Evolutionary conservation across 441 rosid species (phyloP), one percentile per base, ranked within the genome.

Genomic region (Melastoma candidum): DNA sequence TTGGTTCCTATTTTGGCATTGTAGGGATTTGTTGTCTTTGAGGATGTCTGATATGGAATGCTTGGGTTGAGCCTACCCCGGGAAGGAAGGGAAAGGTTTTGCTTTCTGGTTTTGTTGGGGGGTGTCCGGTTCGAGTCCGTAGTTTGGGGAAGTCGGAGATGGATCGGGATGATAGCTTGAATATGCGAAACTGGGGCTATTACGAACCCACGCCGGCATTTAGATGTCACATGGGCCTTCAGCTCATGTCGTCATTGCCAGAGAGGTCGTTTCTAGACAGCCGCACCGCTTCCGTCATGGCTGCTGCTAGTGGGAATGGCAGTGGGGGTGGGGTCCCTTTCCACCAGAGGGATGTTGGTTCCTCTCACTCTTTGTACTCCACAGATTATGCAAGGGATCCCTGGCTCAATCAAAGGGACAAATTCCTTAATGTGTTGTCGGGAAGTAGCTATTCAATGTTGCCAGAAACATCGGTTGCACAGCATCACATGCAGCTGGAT

Each of bases 321-420:
- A 36, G 41, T 9, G 8, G 7, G 6, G 41, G 41, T 1, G 60
- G 60, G 5, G 53, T 46, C 4, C 13, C 67, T 4, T 63, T 48
- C 27, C 52, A 49, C 45, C 60, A 56, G 9, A 59, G 71, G 48
- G 71, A 68, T 25, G 11, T 56, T 2, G 48, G 41, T 26, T 12
- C 46, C 0, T 64, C 68, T 0, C 63, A 58, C 26, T 12, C 59
- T 2, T 27, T 53, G 52, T 50, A 26, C 49, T 60, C 68, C 4
- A 63, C 57, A 60, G 68, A 63, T 64, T 92, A 84, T 55, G 61
- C 58, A 46, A 75, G 87, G 67, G 85, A 81, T 13, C 57, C 74
- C 70, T 85, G 97, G 94, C 76, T 84, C 39, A 85, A 68, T 63
- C 88, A 58, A 46, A 76, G 89, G 69, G 98, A 88, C n/a, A 92